phyloP scores from a whole-genome alignment of 371 early-diverging fungal genomes.

The Coemansia sp. region DNA sequence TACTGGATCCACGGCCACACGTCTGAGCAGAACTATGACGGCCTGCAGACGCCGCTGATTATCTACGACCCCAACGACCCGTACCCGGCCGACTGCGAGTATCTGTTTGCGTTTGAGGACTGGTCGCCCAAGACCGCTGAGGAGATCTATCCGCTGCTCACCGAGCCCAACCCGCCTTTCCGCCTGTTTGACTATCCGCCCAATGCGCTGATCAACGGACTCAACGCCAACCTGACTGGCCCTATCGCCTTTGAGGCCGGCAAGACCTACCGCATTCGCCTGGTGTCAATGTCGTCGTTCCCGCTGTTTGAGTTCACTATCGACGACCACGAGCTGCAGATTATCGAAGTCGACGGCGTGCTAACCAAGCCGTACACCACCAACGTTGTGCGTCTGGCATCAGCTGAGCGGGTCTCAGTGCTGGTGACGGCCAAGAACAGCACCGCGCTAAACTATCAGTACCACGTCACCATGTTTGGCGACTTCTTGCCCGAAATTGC shows the following conservation, averaged over 20 bases:
- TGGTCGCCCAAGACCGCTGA: constrained; percentile 34
- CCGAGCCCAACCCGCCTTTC: constrained; percentile 1
- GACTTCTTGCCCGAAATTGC: constrained; percentile 52
- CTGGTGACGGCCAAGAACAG: constrained; percentile 69
- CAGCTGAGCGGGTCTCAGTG: constrained; percentile 72
- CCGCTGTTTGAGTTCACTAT: constrained; percentile 76
- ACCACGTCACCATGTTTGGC: constrained; percentile 60
- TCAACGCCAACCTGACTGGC: constrained; percentile 48
- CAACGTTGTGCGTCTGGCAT: constrained; percentile 59
- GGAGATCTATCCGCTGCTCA: constrained; percentile 29
- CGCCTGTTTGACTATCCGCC: constrained; percentile 22
- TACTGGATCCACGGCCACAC: constrained; percentile 76
- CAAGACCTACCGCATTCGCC: constrained; percentile 78
- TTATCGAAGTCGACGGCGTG: constrained; percentile 84
- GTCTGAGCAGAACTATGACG: constrained; percentile 77
- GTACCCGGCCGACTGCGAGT: constrained; percentile 70
- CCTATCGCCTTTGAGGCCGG: constrained; percentile 61
- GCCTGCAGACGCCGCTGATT: constrained; percentile 73
- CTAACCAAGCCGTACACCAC: constrained; percentile 57
- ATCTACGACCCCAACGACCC: constrained; percentile 64
- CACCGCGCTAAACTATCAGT: constrained; percentile 63
- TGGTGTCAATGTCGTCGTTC: constrained; percentile 75
- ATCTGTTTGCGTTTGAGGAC: constrained; percentile 57
- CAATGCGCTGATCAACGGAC: constrained; percentile 47
- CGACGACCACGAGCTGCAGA: constrained; percentile 71